A percentile compares a stretch with the other conserved stretches of the same genome.
Evolutionary conservation across 192 early-diverging fungal species (phyloP).

Genomic region (Coemansia sp.): DNA sequence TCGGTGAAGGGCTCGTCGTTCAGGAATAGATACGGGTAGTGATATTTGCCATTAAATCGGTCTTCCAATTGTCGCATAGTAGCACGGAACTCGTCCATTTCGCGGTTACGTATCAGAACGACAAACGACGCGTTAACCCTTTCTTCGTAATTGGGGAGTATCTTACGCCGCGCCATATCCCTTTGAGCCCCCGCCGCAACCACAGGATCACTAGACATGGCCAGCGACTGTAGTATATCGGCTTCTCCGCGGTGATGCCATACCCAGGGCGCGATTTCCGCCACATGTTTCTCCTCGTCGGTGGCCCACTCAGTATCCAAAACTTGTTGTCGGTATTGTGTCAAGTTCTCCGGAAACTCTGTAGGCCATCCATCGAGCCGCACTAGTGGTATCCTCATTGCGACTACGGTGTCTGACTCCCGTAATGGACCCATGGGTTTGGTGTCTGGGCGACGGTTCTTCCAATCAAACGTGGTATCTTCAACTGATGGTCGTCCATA

Average conservation of each 20-base stretch:
- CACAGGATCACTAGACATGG: not conserved
- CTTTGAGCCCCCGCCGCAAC: not conserved
- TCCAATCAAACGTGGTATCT: not conserved
- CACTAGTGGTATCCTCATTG: not conserved
- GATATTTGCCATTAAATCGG: slow-evolving; percentile 64
- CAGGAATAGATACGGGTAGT: slow-evolving; percentile 76
- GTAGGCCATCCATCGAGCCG: slow-evolving; percentile 47
- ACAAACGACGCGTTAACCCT: slow-evolving; percentile 53
- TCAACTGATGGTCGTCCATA: not conserved
- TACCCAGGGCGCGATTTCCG: slow-evolving; percentile 57
- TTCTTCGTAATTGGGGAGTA: slow-evolving; percentile 6
- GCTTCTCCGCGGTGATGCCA: slow-evolving; percentile 54
- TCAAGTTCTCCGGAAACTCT: slow-evolving; percentile 35
- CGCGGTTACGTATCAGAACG: slow-evolving; percentile 61
- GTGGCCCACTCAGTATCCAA: slow-evolving; percentile 21
- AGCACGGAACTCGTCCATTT: slow-evolving; percentile 54
- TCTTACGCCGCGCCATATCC: slow-evolving; percentile 25
- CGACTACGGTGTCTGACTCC: not conserved
- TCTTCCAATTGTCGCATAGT: slow-evolving; percentile 65
- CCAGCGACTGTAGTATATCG: slow-evolving; percentile 13
- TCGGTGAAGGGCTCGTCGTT: slow-evolving; percentile 67
- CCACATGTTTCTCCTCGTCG: slow-evolving; percentile 23
- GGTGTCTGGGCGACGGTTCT: not conserved
- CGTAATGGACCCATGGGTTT: not conserved
- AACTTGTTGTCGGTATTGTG: slow-evolving; percentile 28